A percentile compares a stretch with the other conserved stretches of the same genome.
Conservation (phyloP, 768 basidiomycete genomes). For the Mycena latifolia region DNA sequence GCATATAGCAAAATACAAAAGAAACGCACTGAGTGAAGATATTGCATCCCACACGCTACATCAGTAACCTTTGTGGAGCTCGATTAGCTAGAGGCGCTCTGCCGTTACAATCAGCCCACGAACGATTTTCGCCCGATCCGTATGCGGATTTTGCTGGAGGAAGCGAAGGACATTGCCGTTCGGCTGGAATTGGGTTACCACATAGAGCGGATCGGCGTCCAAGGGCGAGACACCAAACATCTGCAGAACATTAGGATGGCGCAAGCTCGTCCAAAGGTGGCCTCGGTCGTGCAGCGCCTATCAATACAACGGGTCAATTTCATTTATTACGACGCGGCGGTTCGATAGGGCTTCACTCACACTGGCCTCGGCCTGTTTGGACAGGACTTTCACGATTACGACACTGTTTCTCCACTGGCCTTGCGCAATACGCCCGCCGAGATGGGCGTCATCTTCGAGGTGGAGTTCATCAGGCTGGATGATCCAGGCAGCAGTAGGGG, state of each 20-base stretch:
- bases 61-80: slow-evolving; percentile 35
- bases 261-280: slow-evolving; percentile 38
- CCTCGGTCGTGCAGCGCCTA: slow-evolving; percentile 36
- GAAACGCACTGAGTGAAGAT: slow-evolving; percentile 38
- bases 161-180: slow-evolving; percentile 38
- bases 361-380: no score
- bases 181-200: slow-evolving; percentile 36
- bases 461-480: slow-evolving; percentile 26
- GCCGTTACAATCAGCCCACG: not conserved
- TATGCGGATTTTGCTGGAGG: slow-evolving; percentile 35
- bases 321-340: not conserved
- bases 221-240: slow-evolving; percentile 39
- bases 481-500: slow-evolving; percentile 30
- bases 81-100: not conserved
- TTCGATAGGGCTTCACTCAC: no score
- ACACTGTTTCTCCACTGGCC: slow-evolving; percentile 27
- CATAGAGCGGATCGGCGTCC: slow-evolving; percentile 40
- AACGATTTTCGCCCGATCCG: slow-evolving; percentile 39
- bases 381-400: slow-evolving; percentile 34
- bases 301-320: not conserved
- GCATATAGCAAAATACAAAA: not conserved
- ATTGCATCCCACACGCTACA: slow-evolving; percentile 41
- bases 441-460: slow-evolving; percentile 28
- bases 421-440: slow-evolving; percentile 25
- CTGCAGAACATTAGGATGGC: slow-evolving; percentile 39